Percentiles rank a stretch among this genome's conserved stretches.
These are phyloP conservation scores for Tieghemostelium lacteum DNA, from an alignment of 78 protist genomes.

Conservation along the genomic window DNA sequence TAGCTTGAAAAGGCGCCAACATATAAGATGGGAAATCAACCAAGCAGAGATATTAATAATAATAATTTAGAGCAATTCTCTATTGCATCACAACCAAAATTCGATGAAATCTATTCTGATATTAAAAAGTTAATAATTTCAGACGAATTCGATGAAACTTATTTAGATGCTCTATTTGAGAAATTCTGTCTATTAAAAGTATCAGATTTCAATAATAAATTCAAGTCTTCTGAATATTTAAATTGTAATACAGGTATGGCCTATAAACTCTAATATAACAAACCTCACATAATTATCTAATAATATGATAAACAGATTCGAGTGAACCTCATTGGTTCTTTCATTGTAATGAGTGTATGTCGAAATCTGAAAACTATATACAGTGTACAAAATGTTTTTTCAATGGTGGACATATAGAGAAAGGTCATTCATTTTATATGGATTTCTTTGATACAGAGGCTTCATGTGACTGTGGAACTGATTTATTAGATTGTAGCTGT, in stretches of 20 bases:
- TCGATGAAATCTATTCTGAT: constrained; percentile 37
- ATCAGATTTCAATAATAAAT: too few relatives aligned
- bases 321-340: constrained; percentile 56
- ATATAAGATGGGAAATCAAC: constrained; percentile 1
- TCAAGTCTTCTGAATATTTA: neutral
- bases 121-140: constrained; percentile 27
- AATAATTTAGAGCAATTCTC: constrained; percentile 7
- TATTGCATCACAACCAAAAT: constrained; percentile 30
- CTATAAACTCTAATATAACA: too few relatives aligned
- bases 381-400: constrained; percentile 49
- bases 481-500: constrained; percentile 53
- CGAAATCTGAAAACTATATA: constrained; percentile 24
- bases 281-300: too few relatives aligned
- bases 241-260: neutral
- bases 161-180: neutral
- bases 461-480: constrained; percentile 76
- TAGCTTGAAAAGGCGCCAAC: too few relatives aligned
- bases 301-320: too few relatives aligned
- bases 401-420: constrained; percentile 56
- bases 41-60: neutral
- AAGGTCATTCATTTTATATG: constrained; percentile 26
- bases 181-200: neutral
- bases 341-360: constrained; percentile 30
- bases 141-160: constrained; percentile 28
- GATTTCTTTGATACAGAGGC: constrained; percentile 8